These are phyloP conservation scores for Fonsecaea monophora DNA, from an alignment of 2,329 filamentous ascomycete species.

Conservation along the genomic window DNA sequence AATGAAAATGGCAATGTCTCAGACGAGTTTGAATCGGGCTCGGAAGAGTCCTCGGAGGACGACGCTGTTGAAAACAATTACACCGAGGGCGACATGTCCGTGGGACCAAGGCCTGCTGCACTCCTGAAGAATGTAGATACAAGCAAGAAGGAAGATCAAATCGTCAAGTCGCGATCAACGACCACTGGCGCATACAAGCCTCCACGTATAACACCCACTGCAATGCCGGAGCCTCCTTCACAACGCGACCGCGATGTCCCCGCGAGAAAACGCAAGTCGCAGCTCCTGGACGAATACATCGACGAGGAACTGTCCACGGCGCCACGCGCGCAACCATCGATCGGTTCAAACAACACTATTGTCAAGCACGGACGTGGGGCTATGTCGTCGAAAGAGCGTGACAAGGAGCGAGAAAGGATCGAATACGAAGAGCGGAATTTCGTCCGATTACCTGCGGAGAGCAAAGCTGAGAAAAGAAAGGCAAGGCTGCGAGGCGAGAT, in stretches of 20 bases:
- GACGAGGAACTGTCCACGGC: conserved; percentile 80
- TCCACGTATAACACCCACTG: conserved; percentile 83
- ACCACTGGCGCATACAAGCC: conserved; percentile 78
- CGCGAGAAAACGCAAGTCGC: conserved; percentile 70
- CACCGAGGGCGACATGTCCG: conserved; percentile 52
- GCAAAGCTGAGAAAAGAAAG: conserved; percentile 82
- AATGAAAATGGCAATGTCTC: conserved; percentile 46
- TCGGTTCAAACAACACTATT: conserved; percentile 79
- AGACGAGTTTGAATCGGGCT: conserved; percentile 48
- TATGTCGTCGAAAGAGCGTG: conserved; percentile 77
- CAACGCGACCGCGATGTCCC: conserved; percentile 66
- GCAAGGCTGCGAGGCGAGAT: conserved; percentile 52
- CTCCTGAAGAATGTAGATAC: conserved; percentile 27
- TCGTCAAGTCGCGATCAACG: conserved; percentile 20
- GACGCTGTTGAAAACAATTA: conserved; percentile 67
- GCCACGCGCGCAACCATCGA: conserved; percentile 83
- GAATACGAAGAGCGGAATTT: conserved; percentile 95
- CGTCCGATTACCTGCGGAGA: conserved; percentile 80
- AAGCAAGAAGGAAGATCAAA: conserved; percentile 7
- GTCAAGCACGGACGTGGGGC: conserved; percentile 76
- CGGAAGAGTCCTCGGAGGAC: conserved; percentile 52
- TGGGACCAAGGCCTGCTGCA: conserved; percentile 29
- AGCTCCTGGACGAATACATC: conserved; percentile 91
- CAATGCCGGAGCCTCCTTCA: conserved; percentile 68
- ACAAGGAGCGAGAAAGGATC: conserved; percentile 76